phyloP scores from a whole-genome alignment of 352 stramenopile genomes.

The Phytophthora fragariae region DNA sequence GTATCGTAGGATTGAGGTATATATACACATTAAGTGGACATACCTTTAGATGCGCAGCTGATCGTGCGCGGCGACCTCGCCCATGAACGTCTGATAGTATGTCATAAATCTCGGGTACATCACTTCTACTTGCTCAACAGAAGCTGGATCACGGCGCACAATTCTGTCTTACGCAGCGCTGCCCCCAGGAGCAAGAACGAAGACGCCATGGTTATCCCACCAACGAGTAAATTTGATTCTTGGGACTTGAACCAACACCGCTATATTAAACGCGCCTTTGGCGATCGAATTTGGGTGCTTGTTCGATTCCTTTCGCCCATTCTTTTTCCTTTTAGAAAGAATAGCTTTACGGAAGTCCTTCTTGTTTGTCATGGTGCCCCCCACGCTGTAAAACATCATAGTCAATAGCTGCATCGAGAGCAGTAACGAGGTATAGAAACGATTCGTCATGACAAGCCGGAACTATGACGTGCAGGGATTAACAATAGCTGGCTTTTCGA shows the following conservation, averaged over 20 bases:
- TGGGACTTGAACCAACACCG: neutral
- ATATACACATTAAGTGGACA: neutral
- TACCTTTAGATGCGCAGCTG: neutral
- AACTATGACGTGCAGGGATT: neutral
- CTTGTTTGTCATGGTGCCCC: conserved; percentile 1
- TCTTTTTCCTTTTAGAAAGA: neutral
- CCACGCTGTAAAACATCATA: conserved; percentile 18
- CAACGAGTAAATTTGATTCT: neutral
- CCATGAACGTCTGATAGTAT: neutral
- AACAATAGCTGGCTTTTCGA: too few relatives aligned
- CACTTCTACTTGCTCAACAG: neutral
- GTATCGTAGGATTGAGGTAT: neutral
- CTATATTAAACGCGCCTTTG: neutral
- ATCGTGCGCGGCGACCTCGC: neutral
- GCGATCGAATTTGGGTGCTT: neutral
- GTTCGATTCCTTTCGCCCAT: neutral
- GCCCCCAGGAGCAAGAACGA: neutral
- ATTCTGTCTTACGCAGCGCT: neutral
- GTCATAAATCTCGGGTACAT: neutral
- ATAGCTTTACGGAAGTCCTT: neutral
- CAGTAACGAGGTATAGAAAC: conserved; percentile 9
- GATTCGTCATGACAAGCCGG: conserved; percentile 3
- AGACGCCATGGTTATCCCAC: neutral
- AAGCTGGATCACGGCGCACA: neutral
- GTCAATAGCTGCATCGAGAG: conserved; percentile 15